Evolutionary conservation across 208 protist genomes (phyloP), one percentile per base, ranked within the genome.

Genomic region (Blechomonas ayalai): DNA sequence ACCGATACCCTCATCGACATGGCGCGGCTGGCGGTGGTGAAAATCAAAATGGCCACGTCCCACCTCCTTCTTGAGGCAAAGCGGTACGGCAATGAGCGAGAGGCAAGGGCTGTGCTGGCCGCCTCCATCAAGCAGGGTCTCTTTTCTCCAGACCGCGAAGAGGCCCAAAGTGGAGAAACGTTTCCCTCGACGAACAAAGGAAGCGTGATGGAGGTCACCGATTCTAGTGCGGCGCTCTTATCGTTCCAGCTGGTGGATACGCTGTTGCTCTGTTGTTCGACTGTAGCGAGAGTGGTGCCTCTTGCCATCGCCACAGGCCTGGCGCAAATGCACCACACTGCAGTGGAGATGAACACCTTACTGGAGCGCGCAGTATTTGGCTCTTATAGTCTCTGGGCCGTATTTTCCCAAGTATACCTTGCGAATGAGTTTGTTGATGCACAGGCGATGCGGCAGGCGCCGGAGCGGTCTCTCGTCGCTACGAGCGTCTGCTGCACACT

Each of bases 81-180:
- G 8, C 28, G 60, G n/a, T 52, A 45, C 20, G 41, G 29, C 28
- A 39, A 62, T 19, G 15, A 46, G 3, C 46, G 43, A 10, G 44
- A 39, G 4, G 50, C 52, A 16, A 45, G 43, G 9, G 24, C 51
- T 18, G 43, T 46, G 16, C 43, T 78, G 12, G 78, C 78, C 1
- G 53, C 68, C 8, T 86, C 78, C 2, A 52, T 82, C 31, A 67
- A 61, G 2, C 37, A 49, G 8, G 72, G 72, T 19, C 34, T 61
- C 18, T 82, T 66, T 55, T 47, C 41, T 32, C 16, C 31, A 8
- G 45, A 34, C 10, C 4, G 35, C n/a, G 19, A 26, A 12, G 32
- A 41, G 13, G 47, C 36, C 12, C 20, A 36, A 0, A n/a, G n/a
- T n/a, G n/a, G n/a, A n/a, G n/a, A n/a, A n/a, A n/a, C n/a, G n/a